Evolutionary conservation across 495 filamentous ascomycete genomes (phyloP).

Genomic region (Talaromyces thailandensis): DNA sequence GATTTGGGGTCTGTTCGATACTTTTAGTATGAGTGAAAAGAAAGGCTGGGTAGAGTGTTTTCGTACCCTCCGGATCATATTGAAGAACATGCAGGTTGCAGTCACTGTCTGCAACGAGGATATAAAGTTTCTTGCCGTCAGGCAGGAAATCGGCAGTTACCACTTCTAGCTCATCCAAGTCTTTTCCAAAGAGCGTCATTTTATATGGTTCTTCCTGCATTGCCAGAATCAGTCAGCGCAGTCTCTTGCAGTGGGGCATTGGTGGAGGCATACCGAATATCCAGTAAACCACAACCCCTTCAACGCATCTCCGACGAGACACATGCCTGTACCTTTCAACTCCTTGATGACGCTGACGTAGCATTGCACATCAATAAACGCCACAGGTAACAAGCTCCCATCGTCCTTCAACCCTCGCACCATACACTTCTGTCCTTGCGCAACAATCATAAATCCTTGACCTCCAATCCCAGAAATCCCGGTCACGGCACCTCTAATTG

Average conservation of each 20-base stretch:
- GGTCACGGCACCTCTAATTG: slow-evolving; percentile 90
- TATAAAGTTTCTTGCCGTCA: slow-evolving; percentile 69
- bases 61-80: slow-evolving; percentile 84
- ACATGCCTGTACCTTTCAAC: slow-evolving; percentile 72
- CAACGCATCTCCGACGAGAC: slow-evolving; percentile 75
- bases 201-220: slow-evolving; percentile 78
- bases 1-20: slow-evolving; percentile 72
- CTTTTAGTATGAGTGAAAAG: background rate
- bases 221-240: background rate
- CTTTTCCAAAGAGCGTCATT: slow-evolving; percentile 90
- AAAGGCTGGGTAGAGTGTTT: background rate
- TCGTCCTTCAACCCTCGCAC: slow-evolving; percentile 94
- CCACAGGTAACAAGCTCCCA: slow-evolving; percentile 79
- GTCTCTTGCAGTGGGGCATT: background rate
- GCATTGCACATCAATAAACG: slow-evolving; percentile 96
- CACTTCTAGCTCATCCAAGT: slow-evolving; percentile 64
- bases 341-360: slow-evolving; percentile 78
- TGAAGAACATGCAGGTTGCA: slow-evolving; percentile 80
- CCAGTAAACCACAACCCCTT: slow-evolving; percentile 94
- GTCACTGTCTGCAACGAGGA: slow-evolving; percentile 77
- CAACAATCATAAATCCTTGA: slow-evolving; percentile 82
- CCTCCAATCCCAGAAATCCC: slow-evolving; percentile 80
- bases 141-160: slow-evolving; percentile 82
- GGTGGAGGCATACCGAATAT: slow-evolving; percentile 53
- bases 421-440: slow-evolving; percentile 96